Conservation (phyloP, 1,139 yeast species). For the Sugiyamaella xylanicola region DNA sequence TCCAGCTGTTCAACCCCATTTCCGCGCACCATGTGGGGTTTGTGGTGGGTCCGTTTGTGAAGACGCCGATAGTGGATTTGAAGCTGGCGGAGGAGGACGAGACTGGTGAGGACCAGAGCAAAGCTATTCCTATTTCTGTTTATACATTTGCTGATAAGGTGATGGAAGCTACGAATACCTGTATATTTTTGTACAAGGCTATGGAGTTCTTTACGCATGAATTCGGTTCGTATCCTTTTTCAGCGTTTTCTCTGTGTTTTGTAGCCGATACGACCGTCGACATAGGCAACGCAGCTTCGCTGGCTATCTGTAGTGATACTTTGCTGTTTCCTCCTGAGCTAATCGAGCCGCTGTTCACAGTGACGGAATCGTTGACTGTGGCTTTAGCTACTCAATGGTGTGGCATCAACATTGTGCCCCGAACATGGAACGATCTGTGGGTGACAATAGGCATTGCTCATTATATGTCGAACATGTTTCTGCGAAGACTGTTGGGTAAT, state of each 20-base stretch:
- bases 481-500: constrained; percentile 71
- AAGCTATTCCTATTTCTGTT: constrained; percentile 51
- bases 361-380: constrained; percentile 68
- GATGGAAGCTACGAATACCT: constrained; percentile 68
- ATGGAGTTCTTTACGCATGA: constrained; percentile 83
- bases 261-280: constrained; percentile 59
- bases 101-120: constrained; percentile 44
- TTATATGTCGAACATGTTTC: constrained; percentile 77
- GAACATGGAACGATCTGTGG: constrained; percentile 85
- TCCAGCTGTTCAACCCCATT: constrained; percentile 82
- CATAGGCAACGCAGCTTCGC: constrained; percentile 68
- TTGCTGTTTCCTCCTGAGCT: constrained; percentile 74
- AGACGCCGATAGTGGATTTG: constrained; percentile 53
- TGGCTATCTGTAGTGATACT: constrained; percentile 64
- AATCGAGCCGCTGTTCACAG: constrained; percentile 75
- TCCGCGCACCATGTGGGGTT: constrained; percentile 97
- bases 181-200: constrained; percentile 74
- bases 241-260: constrained; percentile 76
- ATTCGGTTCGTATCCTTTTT: constrained; percentile 91
- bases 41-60: constrained; percentile 87
- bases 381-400: constrained; percentile 90
- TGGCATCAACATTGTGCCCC: constrained; percentile 88
- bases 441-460: constrained; percentile 82
- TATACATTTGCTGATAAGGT: constrained; percentile 61
- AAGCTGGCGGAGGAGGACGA: constrained; percentile 45